Evolutionary conservation across 2,329 filamentous ascomycete species (phyloP).

Genomic region (Fusarium sp.): DNA sequence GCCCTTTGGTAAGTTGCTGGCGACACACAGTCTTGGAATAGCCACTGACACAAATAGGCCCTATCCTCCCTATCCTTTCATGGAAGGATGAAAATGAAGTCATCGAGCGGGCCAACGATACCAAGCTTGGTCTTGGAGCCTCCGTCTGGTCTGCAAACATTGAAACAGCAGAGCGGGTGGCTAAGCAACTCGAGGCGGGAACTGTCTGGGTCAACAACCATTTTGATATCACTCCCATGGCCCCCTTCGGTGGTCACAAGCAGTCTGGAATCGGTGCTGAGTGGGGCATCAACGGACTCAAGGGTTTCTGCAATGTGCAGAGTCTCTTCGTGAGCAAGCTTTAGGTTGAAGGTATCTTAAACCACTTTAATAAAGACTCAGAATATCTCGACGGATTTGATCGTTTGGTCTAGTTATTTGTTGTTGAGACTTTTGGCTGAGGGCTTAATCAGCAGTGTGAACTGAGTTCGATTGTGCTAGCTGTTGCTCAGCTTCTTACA

Average conservation of each 20-base stretch:
- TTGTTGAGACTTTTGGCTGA: too few relatives aligned
- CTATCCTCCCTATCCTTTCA: slow-evolving; percentile 68
- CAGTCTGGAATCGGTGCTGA: slow-evolving; percentile 54
- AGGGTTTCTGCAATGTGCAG: slow-evolving; percentile 43
- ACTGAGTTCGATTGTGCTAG: too few relatives aligned
- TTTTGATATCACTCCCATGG: slow-evolving; percentile 53
- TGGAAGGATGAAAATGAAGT: slow-evolving; percentile 71
- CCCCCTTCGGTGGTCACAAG: slow-evolving; percentile 55
- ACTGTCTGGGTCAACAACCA: slow-evolving; percentile 68
- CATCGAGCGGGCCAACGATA: slow-evolving; percentile 63
- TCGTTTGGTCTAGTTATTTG: not conserved
- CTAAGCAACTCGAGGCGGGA: slow-evolving; percentile 62
- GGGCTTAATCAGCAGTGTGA: too few relatives aligned
- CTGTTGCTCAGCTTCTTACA: not conserved
- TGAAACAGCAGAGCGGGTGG: slow-evolving; percentile 58
- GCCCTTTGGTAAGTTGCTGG: slow-evolving; percentile 49
- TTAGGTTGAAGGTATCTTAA: not conserved
- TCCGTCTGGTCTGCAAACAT: slow-evolving; percentile 65
- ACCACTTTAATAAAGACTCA: not conserved
- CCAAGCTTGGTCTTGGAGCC: slow-evolving; percentile 61
- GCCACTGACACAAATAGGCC: slow-evolving; percentile 40
- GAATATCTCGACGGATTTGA: not conserved
- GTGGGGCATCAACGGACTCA: slow-evolving; percentile 51
- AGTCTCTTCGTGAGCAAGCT: slow-evolving; percentile 34
- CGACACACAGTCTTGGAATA: not conserved